Base-by-base conservation (phyloP, 768 basidiomycete species). In the Lanmaoa rubissima region DNA sequence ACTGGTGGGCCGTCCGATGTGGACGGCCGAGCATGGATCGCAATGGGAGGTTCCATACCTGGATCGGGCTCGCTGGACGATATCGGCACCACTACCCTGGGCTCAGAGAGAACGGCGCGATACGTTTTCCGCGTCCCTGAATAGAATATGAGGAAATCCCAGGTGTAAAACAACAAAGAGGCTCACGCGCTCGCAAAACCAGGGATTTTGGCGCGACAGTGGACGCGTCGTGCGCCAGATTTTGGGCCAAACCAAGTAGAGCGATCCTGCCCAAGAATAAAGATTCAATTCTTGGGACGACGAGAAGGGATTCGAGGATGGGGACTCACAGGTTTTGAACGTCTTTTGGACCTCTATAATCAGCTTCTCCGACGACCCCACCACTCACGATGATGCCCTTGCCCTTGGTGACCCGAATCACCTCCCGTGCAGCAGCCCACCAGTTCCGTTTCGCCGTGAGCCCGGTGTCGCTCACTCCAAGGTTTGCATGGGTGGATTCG, bases 101-200 rank as follows among this genome's bases (percentile, higher is more conserved):
- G 89, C 65, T 90, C 88, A 4, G 90, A 92, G 21, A 93, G 73
- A 1, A 92, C 80, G 0, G 91, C 87, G 6, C 90, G 82, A 63
- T 89, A 92, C 5, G 90, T 92, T 65, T 82, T 84, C 34, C 92
- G 87, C 1, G 90, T 90, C 74, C 90, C 92, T 92, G 62, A 21
- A 42, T 4, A 44, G n/a, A 9, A 32, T 5, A 46, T 8, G 21
- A 43, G 4, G 11, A 36, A 6, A 45, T 10, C 16, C 2, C 5
- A 1, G 8, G 45, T 3, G 1, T 12, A 40, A 26, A 38, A 0
- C 4, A 6, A 48, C 9, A 14, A n/a, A 50, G 35, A 47, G 3
- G 77, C 90, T 60, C 64, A 91, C 91, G 86, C 19, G 90, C 87
- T 49, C 89, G 83, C 44, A 90, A 70, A 1, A 89, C 75, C 3